Base-by-base conservation (phyloP, 257 asterid species). In the Solanum habrochaites region DNA sequence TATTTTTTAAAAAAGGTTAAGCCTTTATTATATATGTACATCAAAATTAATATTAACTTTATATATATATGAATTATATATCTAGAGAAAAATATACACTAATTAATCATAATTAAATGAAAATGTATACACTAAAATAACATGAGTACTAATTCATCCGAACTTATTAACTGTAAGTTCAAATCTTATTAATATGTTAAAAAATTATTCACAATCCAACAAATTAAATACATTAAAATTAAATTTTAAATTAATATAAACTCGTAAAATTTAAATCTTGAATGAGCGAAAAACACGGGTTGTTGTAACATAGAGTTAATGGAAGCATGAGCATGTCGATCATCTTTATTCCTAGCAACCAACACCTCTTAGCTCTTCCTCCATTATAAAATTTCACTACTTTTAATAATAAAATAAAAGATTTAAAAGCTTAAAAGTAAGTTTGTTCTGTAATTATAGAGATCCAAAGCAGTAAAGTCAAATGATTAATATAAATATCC, bases 231-330 rank as follows among this genome's bases (percentile, higher is more conserved):
- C 1, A 6, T 15, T 69, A 7, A 0, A 3, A 31, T 69, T 31
- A 1, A 35, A 37, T 37, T 37, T 37, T 0, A 8, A 0, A 0
- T 1, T 37, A 35, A 35, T 1, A 1, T 10, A 11, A 72, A 10
- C 2, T 10, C 1, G 11, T 72, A 72, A 37, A 72, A 35, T 35
- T 72, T 1, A 37, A 70, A 70, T 74, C 3, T 37, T 21, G 3
- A 39, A 21, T 11, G 0, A 2, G 11, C 0, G 1, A 0, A 35
- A 16, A 35, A n/a, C 7, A 39, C 0, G 56, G 39, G n/a, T n/a
- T 11, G 15, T 49, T 49, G 6, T 52, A 52, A 52, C 62, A 6
- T 52, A 52, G 62, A 52, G 62, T 37, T 16, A 80, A 27, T 80
- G 66, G 27, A 80, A 20, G 42, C 67, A 78, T 12, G 37, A 14